These are phyloP conservation scores for Candida smagusa DNA, from an alignment of 1,139 yeast genomes.

Conservation along the genomic window DNA sequence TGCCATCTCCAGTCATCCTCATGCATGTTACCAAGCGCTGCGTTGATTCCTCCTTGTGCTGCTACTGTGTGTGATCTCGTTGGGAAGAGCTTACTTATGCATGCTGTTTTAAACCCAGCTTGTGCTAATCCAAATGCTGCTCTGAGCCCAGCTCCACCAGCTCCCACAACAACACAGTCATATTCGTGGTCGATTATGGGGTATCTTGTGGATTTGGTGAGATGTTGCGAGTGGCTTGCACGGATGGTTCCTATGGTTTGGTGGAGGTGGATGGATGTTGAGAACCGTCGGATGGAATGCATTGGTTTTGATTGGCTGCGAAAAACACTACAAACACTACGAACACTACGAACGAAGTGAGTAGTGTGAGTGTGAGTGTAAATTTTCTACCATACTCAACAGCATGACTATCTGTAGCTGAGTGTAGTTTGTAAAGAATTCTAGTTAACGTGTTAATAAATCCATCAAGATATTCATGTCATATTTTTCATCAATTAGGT, in stretches of 20 bases:
- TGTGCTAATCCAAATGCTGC: conserved; percentile 96
- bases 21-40: conserved; percentile 96
- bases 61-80: conserved; percentile 98
- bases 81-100: conserved; percentile 93
- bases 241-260: conserved; percentile 10
- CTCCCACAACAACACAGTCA: conserved; percentile 95
- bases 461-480: no score
- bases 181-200: conserved; percentile 93
- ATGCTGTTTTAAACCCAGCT: conserved; percentile 95
- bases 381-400: no score
- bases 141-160: conserved; percentile 97
- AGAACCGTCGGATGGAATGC: not conserved
- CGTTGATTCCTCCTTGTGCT: conserved; percentile 98
- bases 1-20: conserved; percentile 98
- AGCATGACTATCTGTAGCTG: no score
- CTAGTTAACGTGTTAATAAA: no score
- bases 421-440: no score
- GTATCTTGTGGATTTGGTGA: conserved; percentile 48
- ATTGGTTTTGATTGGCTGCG: no score
- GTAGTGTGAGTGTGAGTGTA: no score
- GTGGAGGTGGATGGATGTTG: not conserved
- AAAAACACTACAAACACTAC: no score
- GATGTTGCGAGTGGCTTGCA: conserved; percentile 1
- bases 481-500: no score
- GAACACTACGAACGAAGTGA: no score